phyloP scores from a whole-genome alignment of 1,284 basidiomycete species.

The Bothia castanella region DNA sequence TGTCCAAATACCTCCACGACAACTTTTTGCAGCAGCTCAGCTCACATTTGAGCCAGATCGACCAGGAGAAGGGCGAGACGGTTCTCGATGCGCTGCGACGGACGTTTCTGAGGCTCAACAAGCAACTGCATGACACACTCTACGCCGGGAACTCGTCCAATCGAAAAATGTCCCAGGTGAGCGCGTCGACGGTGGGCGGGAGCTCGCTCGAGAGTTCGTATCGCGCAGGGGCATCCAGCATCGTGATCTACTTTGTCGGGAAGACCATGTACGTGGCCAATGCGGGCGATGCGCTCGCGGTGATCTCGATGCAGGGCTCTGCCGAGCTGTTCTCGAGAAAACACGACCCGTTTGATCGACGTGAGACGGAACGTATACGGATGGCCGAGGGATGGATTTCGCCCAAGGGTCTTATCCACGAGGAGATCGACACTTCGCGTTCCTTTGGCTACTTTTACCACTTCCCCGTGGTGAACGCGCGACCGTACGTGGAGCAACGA shows the following conservation, averaged over 20 bases:
- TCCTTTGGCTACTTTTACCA: slow-evolving; percentile 94
- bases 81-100: slow-evolving; percentile 77
- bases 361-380: slow-evolving; percentile 85
- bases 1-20: slow-evolving; percentile 81
- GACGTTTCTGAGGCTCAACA: slow-evolving; percentile 84
- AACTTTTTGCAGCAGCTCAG: slow-evolving; percentile 66
- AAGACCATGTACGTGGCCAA: slow-evolving; percentile 89
- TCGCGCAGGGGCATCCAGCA: slow-evolving; percentile 80
- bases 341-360: slow-evolving; percentile 89
- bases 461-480: slow-evolving; percentile 87
- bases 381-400: slow-evolving; percentile 95
- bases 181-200: slow-evolving; percentile 41
- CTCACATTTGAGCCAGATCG: slow-evolving; percentile 49
- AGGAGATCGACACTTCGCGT: slow-evolving; percentile 87
- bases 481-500: slow-evolving; percentile 74
- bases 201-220: slow-evolving; percentile 40
- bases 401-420: slow-evolving; percentile 90
- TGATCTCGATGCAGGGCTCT: slow-evolving; percentile 80
- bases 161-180: slow-evolving; percentile 70
- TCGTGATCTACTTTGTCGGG: slow-evolving; percentile 82
- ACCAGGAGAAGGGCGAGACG: slow-evolving; percentile 42
- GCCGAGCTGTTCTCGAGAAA: slow-evolving; percentile 75
- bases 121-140: slow-evolving; percentile 66
- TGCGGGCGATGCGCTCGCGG: slow-evolving; percentile 85
- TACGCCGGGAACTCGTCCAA: slow-evolving; percentile 39